Percentiles rank a stretch among this genome's conserved stretches.
Conservation (phyloP, 306 rosid species). For the Quillaja saponaria region DNA sequence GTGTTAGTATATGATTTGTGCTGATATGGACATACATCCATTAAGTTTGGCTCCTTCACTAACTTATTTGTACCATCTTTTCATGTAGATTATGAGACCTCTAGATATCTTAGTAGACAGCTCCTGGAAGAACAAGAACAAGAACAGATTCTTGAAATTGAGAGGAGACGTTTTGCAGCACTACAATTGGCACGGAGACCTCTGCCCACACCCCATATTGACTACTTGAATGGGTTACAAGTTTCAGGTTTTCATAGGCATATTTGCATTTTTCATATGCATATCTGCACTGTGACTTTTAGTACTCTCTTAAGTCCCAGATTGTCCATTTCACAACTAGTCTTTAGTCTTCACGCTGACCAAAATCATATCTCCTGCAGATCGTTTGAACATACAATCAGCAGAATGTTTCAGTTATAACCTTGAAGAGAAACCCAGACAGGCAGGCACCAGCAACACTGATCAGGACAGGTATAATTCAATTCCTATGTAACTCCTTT, state of each 20-base stretch:
- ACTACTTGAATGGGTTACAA: conserved; percentile 34
- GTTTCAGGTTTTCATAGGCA: conserved; percentile 18
- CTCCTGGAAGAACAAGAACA: conserved; percentile 43
- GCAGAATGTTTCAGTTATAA: conserved; percentile 35
- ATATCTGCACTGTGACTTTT: neutral
- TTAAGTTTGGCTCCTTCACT: neutral
- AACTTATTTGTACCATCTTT: neutral
- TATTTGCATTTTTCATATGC: neutral
- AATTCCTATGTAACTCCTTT: neutral
- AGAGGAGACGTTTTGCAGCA: conserved; percentile 39
- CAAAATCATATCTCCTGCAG: conserved; percentile 23
- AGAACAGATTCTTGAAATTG: conserved; percentile 32
- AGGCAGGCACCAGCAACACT: conserved; percentile 28
- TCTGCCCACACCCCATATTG: conserved; percentile 21
- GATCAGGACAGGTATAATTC: conserved; percentile 40
- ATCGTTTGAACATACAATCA: conserved; percentile 25
- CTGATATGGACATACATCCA: neutral
- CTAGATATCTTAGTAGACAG: conserved; percentile 37
- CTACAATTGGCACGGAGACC: conserved; percentile 35
- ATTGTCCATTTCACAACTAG: neutral
- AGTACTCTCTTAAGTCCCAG: neutral
- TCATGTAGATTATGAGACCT: conserved; percentile 29
- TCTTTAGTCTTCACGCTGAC: neutral
- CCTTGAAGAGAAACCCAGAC: conserved; percentile 32
- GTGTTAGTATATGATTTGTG: neutral